Conservation (phyloP, 1,284 basidiomycete species). For the Pterulicium gracile region DNA sequence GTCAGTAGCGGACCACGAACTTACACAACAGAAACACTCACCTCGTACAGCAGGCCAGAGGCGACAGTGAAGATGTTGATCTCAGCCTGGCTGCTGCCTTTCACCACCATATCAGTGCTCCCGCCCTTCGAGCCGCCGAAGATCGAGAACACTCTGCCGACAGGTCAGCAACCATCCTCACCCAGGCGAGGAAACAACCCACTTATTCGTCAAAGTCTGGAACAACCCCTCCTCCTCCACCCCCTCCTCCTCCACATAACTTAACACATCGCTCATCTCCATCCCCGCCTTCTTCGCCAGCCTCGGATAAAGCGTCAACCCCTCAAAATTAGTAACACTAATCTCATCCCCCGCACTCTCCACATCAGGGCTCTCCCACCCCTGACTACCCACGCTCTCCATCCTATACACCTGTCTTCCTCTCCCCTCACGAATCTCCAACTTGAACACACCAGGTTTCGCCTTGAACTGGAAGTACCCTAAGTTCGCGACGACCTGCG, state of each 20-base stretch:
- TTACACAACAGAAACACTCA: slow-evolving; percentile 19
- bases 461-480: slow-evolving; percentile 97
- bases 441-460: slow-evolving; percentile 76
- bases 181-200: slow-evolving; percentile 12
- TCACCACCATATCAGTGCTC: slow-evolving; percentile 13
- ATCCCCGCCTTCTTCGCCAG: slow-evolving; percentile 65
- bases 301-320: slow-evolving; percentile 80
- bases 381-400: slow-evolving; percentile 75
- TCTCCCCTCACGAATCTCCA: slow-evolving; percentile 76
- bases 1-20: slow-evolving; percentile 7
- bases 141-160: slow-evolving; percentile 40
- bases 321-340: slow-evolving; percentile 79
- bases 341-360: slow-evolving; percentile 59
- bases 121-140: slow-evolving; percentile 27
- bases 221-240: slow-evolving; percentile 25
- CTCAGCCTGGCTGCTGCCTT: slow-evolving; percentile 52
- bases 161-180: slow-evolving; percentile 3
- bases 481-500: slow-evolving; percentile 86
- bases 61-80: slow-evolving; percentile 99
- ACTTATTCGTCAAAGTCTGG: slow-evolving; percentile 41
- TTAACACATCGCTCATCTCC: slow-evolving; percentile 75
- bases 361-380: slow-evolving; percentile 70
- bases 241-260: slow-evolving; percentile 26
- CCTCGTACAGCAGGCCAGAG: slow-evolving; percentile 93
- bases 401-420: slow-evolving; percentile 76